Evolutionary conservation across 306 rosid species (phyloP).

Genomic region (Quercus rubra): DNA sequence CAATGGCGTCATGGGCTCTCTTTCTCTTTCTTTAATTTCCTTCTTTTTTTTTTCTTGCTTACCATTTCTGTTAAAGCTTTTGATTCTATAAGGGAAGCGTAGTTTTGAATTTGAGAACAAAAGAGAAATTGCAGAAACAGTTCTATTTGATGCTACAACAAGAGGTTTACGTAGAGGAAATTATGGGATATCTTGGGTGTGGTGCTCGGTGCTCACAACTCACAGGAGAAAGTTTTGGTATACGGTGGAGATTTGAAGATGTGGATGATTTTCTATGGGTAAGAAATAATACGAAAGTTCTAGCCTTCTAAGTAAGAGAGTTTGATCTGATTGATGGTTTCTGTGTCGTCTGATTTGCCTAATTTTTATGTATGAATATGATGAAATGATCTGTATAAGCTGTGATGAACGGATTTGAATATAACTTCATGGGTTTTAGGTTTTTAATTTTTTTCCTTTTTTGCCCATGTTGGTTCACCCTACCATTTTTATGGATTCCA

Average conservation of each 20-base stretch:
- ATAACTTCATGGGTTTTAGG: neutral
- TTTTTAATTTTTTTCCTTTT: neutral
- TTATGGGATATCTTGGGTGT: neutral
- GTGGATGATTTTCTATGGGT: neutral
- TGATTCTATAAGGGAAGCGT: neutral
- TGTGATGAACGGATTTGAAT: slow-evolving; percentile 1
- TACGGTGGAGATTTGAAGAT: neutral
- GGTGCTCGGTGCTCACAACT: no score
- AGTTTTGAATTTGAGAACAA: slow-evolving; percentile 24
- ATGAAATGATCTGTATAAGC: neutral
- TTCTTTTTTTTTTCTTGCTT: neutral
- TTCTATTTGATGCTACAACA: neutral
- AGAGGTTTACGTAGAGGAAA: neutral
- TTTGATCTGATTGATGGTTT: neutral
- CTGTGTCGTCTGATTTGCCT: neutral
- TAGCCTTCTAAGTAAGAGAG: neutral
- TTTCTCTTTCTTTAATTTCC: neutral
- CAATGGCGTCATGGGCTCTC: slow-evolving; percentile 47
- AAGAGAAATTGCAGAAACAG: slow-evolving; percentile 12
- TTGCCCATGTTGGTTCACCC: neutral
- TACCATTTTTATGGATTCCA: slow-evolving; percentile 20
- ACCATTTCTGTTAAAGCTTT: neutral
- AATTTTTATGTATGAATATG: neutral
- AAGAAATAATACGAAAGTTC: no score
- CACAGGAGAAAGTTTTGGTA: neutral